These are phyloP conservation scores for Linderniella brevidens DNA, from an alignment of 257 asterid genomes.

Conservation along the genomic window DNA sequence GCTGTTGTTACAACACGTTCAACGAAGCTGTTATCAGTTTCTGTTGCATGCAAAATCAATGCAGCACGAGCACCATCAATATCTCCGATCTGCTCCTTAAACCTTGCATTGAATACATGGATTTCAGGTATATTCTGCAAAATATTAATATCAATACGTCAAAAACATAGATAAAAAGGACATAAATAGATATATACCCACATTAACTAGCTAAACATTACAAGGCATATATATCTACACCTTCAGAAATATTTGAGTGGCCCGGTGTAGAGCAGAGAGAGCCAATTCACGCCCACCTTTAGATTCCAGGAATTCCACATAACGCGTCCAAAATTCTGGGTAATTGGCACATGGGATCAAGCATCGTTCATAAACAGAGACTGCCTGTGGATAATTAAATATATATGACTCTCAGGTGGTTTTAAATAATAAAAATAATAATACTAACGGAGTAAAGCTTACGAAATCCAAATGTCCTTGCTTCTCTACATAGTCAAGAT, in stretches of 20 bases:
- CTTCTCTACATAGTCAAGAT: constrained; percentile 69
- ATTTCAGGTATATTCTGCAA: constrained; percentile 60
- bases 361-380: constrained; percentile 81
- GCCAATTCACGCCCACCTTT: constrained; percentile 73
- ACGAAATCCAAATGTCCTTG: constrained; percentile 68
- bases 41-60: constrained; percentile 24
- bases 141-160: constrained; percentile 12
- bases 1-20: constrained; percentile 39
- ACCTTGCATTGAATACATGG: constrained; percentile 66
- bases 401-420: constrained; percentile 7
- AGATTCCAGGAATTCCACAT: constrained; percentile 67
- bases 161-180: constrained; percentile 1
- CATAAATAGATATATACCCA: neutral
- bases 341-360: constrained; percentile 79
- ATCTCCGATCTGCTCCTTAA: constrained; percentile 74
- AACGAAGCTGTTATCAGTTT: constrained; percentile 37
- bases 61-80: constrained; percentile 50
- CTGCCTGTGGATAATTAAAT: constrained; percentile 28
- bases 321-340: constrained; percentile 90
- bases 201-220: constrained; percentile 3
- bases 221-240: constrained; percentile 15
- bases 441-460: constrained; percentile 10
- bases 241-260: constrained; percentile 60
- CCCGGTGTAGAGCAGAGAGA: constrained; percentile 56
- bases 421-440: constrained; percentile 3